phyloP scores from a whole-genome alignment of 1,139 yeast genomes.

The Geotrichum reessii region DNA sequence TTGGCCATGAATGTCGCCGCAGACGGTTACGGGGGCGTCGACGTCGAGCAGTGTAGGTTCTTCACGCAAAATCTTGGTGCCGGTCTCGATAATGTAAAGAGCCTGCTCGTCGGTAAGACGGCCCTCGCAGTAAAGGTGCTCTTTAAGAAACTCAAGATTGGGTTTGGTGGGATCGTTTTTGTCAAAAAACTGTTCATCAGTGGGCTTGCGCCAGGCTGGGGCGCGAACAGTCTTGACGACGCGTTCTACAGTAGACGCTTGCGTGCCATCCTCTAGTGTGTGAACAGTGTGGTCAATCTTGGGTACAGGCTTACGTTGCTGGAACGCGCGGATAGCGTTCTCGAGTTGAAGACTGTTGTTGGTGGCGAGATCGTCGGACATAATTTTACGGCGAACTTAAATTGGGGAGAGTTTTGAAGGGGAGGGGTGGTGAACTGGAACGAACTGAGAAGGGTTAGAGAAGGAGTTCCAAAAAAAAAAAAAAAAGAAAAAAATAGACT shows the following conservation, averaged over 20 bases:
- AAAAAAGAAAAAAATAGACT: not conserved
- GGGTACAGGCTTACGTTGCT: constrained; percentile 43
- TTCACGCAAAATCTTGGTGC: constrained; percentile 56
- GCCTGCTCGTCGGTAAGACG: constrained; percentile 71
- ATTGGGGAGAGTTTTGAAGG: not conserved
- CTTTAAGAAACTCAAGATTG: constrained; percentile 60
- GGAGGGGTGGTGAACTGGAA: not conserved
- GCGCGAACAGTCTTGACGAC: constrained; percentile 59
- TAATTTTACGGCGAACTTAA: not conserved
- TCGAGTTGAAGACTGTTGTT: constrained; percentile 34
- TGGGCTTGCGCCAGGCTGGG: constrained; percentile 63
- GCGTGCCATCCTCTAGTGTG: constrained; percentile 63
- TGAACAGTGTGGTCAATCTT: constrained; percentile 50
- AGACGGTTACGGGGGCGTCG: constrained; percentile 91
- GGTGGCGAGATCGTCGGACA: constrained; percentile 16
- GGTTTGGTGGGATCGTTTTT: constrained; percentile 52
- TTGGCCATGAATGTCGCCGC: constrained; percentile 97
- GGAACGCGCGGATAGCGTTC: constrained; percentile 72
- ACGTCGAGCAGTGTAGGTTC: constrained; percentile 80
- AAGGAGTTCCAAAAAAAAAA: not conserved
- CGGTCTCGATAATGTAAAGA: constrained; percentile 55
- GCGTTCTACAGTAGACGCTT: constrained; percentile 62
- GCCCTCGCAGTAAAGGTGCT: constrained; percentile 79
- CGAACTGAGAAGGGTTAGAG: not conserved
- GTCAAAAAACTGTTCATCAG: constrained; percentile 62